Conservation (phyloP, 495 filamentous ascomycete species). For the Aspergillus sclerotioniger region DNA sequence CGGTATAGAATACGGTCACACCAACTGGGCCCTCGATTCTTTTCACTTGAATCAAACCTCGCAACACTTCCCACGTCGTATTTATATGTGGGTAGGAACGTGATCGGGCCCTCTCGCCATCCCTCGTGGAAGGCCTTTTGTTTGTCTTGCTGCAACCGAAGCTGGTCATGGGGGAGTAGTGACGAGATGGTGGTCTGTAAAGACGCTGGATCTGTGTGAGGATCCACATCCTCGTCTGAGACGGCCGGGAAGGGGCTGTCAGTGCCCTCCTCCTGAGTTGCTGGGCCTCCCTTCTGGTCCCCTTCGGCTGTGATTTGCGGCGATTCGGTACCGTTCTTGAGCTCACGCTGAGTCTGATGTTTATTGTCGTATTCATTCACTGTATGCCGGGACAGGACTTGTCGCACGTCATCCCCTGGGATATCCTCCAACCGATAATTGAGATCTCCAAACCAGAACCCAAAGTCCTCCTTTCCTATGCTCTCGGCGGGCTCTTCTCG, state of each 20-base stretch:
- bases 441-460: conserved; percentile 95
- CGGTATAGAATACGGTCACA: conserved; percentile 95
- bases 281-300: conserved; percentile 12
- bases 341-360: conserved; percentile 28
- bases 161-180: conserved; percentile 86
- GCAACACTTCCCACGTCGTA: conserved; percentile 95
- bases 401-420: conserved; percentile 84
- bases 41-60: conserved; percentile 92
- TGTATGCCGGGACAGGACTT: conserved; percentile 78
- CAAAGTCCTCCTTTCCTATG: conserved; percentile 89
- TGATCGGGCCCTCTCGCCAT: conserved; percentile 86
- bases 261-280: conserved; percentile 5
- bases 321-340: conserved; percentile 19
- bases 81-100: conserved; percentile 91
- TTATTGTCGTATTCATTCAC: conserved; percentile 66
- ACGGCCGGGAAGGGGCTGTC: conserved; percentile 19
- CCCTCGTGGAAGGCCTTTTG: conserved; percentile 83
- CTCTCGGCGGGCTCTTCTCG: conserved; percentile 53
- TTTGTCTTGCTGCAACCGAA: conserved; percentile 67
- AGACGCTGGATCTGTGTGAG: conserved; percentile 57
- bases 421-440: conserved; percentile 92
- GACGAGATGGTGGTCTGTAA: conserved; percentile 84
- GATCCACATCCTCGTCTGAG: conserved; percentile 39
- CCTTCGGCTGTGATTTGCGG: conserved; percentile 10
- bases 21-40: conserved; percentile 89